These are phyloP conservation scores for Adansonia gregorii DNA, from an alignment of 441 rosid species.

Conservation along the genomic window DNA sequence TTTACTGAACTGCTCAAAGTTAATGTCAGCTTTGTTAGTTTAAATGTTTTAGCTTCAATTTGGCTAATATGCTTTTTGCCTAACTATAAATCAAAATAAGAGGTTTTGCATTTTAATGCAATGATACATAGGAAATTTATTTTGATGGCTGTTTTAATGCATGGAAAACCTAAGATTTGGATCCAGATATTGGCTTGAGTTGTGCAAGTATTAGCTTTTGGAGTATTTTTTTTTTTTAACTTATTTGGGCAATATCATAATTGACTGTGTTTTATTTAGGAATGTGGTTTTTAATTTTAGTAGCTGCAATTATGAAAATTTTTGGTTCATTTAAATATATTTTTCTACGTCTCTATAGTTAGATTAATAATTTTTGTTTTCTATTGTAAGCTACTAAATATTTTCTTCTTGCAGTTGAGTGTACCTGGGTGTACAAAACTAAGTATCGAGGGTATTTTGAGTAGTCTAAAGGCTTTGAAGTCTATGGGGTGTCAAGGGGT, in stretches of 20 bases:
- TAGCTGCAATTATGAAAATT: conserved; percentile 4
- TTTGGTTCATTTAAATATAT: neutral
- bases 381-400: conserved; percentile 20
- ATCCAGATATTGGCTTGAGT: neutral
- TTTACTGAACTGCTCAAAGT: neutral
- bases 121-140: neutral
- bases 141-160: neutral
- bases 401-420: conserved; percentile 59
- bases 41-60: neutral
- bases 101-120: conserved; percentile 8
- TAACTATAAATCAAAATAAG: neutral
- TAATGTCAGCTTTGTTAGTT: neutral
- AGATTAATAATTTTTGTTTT: neutral
- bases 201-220: neutral
- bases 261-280: neutral
- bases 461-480: conserved; percentile 62
- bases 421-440: conserved; percentile 91
- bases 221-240: neutral
- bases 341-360: neutral
- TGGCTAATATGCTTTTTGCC: neutral
- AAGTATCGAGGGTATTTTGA: conserved; percentile 67
- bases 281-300: neutral
- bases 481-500: conserved; percentile 50
- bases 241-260: neutral
- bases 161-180: neutral